Evolutionary conservation across 106 monocot genomes (phyloP), one percentile per base, ranked within the genome.

Genomic region (Agapanthus africanus): DNA sequence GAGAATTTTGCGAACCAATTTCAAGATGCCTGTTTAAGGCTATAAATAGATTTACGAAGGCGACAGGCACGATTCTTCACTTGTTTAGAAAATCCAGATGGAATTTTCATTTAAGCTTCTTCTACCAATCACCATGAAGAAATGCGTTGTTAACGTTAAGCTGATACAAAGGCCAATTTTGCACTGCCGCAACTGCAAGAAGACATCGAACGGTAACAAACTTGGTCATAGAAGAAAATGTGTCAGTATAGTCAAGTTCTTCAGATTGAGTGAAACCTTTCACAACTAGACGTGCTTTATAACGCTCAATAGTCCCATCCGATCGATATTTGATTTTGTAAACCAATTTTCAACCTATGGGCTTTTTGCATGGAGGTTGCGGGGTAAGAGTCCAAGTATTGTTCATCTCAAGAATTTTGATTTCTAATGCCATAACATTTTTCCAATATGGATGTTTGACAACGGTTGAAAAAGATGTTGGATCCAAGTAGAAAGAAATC

Each of bases 11-110:
- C n/a, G 16, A 63, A 63, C 62, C 35, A 63, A 6, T 63, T 33
- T 63, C 62, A 16, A 34, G 33, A 63, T 16, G 62, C 62, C 26
- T 63, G 62, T 36, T 63, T 63, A 14, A 63, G 62, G 6, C 62
- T 14, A 36, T 33, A 63, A 1, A 63, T 6, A n/a, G 31, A 63
- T 36, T 63, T 63, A 8, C 26, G n/a, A 7, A 63, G 34, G 4
- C 36, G 62, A 63, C 62, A 63, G 32, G 34, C 62, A 35, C 32
- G 1, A 13, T 37, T 63, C 62, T 63, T 11, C 22, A 11, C 57
- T 31, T 59, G 4, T 27, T 23, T 6, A 26, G 7, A 9, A 59
- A 59, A 13, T 3, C 57, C 27, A 25, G 57, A 19, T 5, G 57
- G 57, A 27, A 26, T 11, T 19, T 59, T 7, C 62, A 63, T 63